Percentiles rank a stretch among this genome's conserved stretches.
phyloP scores from a whole-genome alignment of 306 rosid genomes.

The Cucumis melo region DNA sequence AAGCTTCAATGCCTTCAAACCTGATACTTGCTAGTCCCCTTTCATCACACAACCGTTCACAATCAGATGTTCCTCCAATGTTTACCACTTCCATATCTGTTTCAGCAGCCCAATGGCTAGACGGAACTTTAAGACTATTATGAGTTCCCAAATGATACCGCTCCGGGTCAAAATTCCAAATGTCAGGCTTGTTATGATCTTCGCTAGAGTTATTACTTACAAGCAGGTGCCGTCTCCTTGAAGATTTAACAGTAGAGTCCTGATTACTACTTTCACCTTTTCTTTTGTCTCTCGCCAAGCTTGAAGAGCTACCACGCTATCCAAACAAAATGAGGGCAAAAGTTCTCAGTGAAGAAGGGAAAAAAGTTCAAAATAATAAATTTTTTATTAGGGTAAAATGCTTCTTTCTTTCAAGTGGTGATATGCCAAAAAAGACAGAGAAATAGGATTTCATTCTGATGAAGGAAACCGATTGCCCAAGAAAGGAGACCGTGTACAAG shows the following conservation, averaged over 20 bases:
- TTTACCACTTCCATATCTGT: constrained; percentile 12
- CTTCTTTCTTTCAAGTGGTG: not conserved
- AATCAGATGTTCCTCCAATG: constrained; percentile 16
- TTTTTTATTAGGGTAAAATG: not conserved
- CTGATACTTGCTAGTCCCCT: constrained; percentile 14
- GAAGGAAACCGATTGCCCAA: not conserved
- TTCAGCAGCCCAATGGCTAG: constrained; percentile 21
- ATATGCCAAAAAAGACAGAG: not conserved
- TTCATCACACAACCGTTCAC: constrained; percentile 17
- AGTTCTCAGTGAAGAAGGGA: not conserved
- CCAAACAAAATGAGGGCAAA: not conserved
- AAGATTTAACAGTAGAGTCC: constrained; percentile 20
- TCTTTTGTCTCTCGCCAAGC: constrained; percentile 33
- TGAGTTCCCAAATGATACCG: constrained; percentile 13
- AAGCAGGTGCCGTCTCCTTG: constrained; percentile 40
- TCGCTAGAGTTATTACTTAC: constrained; percentile 12
- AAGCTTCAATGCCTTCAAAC: constrained; percentile 24
- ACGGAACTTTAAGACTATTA: constrained; percentile 17
- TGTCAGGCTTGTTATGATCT: constrained; percentile 12
- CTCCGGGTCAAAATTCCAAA: constrained; percentile 24
- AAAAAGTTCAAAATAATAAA: not conserved
- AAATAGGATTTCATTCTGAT: not conserved
- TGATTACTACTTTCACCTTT: constrained; percentile 15
- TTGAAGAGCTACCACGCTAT: constrained; percentile 6
- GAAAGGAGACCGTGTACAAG: not conserved